A percentile compares a stretch with the other conserved stretches of the same genome.
Evolutionary conservation across 345 rosid species (phyloP).

Genomic region (Adansonia digitata): DNA sequence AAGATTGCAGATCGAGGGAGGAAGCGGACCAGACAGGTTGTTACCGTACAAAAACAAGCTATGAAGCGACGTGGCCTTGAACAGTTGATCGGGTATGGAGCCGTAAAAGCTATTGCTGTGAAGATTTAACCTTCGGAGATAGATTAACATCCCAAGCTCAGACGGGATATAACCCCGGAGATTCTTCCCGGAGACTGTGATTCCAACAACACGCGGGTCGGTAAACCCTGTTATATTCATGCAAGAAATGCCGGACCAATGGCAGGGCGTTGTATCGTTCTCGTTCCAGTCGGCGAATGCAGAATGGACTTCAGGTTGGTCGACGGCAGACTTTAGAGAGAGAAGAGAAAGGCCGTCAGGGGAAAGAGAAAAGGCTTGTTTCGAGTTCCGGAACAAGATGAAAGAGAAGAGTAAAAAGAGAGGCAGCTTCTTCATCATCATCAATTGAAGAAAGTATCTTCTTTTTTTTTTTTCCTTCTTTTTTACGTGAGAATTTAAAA

Average conservation of each 20-base stretch:
- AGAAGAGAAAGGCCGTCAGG: constrained; percentile 91
- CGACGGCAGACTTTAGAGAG: constrained; percentile 83
- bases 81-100: constrained; percentile 66
- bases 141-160: constrained; percentile 68
- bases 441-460: neutral
- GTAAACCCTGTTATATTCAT: constrained; percentile 56
- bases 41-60: constrained; percentile 72
- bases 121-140: constrained; percentile 83
- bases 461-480: neutral
- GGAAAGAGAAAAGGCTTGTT: constrained; percentile 40
- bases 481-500: constrained; percentile 1
- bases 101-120: constrained; percentile 68
- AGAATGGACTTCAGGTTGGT: constrained; percentile 23
- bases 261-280: constrained; percentile 69
- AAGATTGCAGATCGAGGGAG: constrained; percentile 67
- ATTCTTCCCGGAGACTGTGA: constrained; percentile 56
- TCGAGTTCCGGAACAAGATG: neutral
- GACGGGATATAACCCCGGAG: constrained; percentile 91
- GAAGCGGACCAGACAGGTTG: constrained; percentile 76
- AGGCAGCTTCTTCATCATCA: constrained; percentile 13
- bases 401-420: constrained; percentile 16
- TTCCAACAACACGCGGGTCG: constrained; percentile 69
- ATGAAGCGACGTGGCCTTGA: constrained; percentile 87
- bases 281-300: constrained; percentile 83
- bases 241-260: constrained; percentile 90